Evolutionary conservation across 1,139 yeast species (phyloP).

Genomic region (Candida glucosophila): DNA sequence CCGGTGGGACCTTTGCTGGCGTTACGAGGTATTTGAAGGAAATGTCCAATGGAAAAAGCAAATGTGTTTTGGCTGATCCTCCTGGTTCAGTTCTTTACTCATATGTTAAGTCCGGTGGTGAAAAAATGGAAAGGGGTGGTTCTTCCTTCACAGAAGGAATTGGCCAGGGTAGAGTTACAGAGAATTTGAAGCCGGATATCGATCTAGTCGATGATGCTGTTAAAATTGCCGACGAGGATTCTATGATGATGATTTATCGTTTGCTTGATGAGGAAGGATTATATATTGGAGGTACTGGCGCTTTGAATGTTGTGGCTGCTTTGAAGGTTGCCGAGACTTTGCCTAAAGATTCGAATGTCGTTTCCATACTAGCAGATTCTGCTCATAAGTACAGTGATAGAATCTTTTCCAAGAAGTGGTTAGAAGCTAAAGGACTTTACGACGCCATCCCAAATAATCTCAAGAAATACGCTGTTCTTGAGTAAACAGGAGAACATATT

Average conservation of each 20-base stretch:
- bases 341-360: constrained; percentile 77
- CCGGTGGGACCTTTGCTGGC: constrained; percentile 90
- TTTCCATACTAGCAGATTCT: constrained; percentile 78
- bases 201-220: constrained; percentile 67
- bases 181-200: constrained; percentile 66
- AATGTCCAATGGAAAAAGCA: constrained; percentile 47
- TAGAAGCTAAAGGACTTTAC: constrained; percentile 58
- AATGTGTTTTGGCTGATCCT: constrained; percentile 77
- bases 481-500: no score
- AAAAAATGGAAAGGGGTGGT: constrained; percentile 58
- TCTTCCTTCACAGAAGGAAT: constrained; percentile 90
- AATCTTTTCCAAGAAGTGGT: constrained; percentile 70
- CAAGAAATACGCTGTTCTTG: constrained; percentile 49
- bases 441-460: constrained; percentile 63
- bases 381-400: constrained; percentile 84
- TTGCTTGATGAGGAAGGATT: constrained; percentile 84
- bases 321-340: constrained; percentile 60
- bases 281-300: constrained; percentile 84
- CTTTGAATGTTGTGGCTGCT: constrained; percentile 79
- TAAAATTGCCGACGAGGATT: constrained; percentile 63
- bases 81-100: constrained; percentile 86
- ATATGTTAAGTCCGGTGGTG: constrained; percentile 60
- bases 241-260: constrained; percentile 74
- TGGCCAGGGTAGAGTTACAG: constrained; percentile 91
- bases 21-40: constrained; percentile 66